Conservation (phyloP, 2,329 filamentous ascomycete species). For the Intubia oerlemansii region DNA sequence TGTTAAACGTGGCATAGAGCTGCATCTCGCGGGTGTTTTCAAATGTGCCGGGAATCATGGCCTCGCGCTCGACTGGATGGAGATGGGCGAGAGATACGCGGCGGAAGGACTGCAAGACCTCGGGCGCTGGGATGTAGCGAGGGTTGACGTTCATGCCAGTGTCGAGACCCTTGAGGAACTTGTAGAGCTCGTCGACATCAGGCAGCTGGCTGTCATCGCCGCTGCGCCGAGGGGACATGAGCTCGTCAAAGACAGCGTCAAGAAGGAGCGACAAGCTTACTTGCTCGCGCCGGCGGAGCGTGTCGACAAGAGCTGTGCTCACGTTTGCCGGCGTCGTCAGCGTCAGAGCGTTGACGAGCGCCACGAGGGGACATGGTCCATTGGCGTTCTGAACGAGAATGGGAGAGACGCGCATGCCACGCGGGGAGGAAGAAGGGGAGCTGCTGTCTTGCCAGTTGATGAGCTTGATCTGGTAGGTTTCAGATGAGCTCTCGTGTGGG, state of each 20-base stretch:
- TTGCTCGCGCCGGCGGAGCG: slow-evolving; percentile 61
- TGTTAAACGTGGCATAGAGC: slow-evolving; percentile 74
- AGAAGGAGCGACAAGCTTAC: slow-evolving; percentile 71
- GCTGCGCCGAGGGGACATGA: slow-evolving; percentile 56
- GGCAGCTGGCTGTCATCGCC: slow-evolving; percentile 45
- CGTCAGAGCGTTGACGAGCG: slow-evolving; percentile 78
- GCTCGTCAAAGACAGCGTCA: slow-evolving; percentile 79
- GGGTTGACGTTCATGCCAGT: slow-evolving; percentile 99
- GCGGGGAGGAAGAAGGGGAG: too few species aligned
- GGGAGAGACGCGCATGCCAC: slow-evolving; percentile 55
- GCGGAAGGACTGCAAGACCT: slow-evolving; percentile 24
- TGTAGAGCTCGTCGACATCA: slow-evolving; percentile 72
- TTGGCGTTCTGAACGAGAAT: slow-evolving; percentile 87
- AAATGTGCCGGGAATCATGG: slow-evolving; percentile 47
- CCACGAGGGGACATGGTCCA: slow-evolving; percentile 80
- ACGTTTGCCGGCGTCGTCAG: slow-evolving; percentile 50
- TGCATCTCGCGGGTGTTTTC: slow-evolving; percentile 73
- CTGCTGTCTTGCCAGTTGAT: slow-evolving; percentile 61
- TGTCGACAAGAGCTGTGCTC: slow-evolving; percentile 55
- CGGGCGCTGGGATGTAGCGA: slow-evolving; percentile 45
- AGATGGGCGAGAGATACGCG: slow-evolving; percentile 30
- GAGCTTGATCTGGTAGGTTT: slow-evolving; percentile 87
- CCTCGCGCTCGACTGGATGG: slow-evolving; percentile 25
- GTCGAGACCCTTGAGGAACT: slow-evolving; percentile 70
- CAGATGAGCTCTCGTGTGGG: slow-evolving; percentile 24